phyloP scores from a whole-genome alignment of 345 rosid species.

The Conringia planisiliqua region DNA sequence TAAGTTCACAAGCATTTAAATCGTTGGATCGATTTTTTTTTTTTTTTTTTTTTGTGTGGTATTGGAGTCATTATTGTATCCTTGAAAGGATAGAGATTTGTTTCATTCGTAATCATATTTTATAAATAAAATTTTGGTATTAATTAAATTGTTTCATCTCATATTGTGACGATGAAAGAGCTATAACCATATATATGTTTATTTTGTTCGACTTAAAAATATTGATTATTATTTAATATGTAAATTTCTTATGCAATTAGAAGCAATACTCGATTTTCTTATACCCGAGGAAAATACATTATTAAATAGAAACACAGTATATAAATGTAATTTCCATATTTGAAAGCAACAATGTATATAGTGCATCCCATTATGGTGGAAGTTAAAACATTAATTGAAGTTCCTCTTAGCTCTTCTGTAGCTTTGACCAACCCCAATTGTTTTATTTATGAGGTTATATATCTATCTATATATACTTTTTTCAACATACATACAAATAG shows the following conservation, averaged over 20 bases:
- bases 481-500: background rate
- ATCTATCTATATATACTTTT: background rate
- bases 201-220: background rate
- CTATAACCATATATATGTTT: background rate
- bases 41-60: too few relatives aligned
- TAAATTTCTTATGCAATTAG: background rate
- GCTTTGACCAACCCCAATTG: conserved; percentile 13
- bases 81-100: background rate
- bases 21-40: background rate
- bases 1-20: background rate
- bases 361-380: background rate
- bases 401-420: conserved; percentile 12
- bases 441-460: conserved; percentile 4
- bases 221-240: background rate
- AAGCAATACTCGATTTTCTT: background rate
- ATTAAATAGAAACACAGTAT: background rate
- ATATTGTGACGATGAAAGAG: background rate
- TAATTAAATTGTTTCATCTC: background rate
- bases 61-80: background rate
- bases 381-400: background rate
- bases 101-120: background rate
- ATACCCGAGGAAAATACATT: background rate
- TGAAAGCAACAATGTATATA: background rate
- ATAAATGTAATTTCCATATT: background rate
- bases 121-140: background rate